Percentiles rank a stretch among this genome's conserved stretches.
Conservation (phyloP, 352 stramenopile genomes). For the Aphanomyces euteiches region DNA sequence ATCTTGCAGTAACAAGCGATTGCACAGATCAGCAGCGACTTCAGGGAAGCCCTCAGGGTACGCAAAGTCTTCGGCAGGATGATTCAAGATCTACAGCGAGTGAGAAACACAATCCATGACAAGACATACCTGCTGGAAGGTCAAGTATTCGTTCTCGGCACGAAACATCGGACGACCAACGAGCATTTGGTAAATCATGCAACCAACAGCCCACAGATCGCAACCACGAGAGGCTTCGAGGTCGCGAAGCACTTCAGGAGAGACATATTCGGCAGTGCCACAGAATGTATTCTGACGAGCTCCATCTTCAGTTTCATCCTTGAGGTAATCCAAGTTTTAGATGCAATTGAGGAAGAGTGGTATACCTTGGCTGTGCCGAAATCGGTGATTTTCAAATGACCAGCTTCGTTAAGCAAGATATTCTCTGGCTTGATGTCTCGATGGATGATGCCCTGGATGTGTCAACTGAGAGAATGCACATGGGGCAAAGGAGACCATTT, state of each 20-base stretch:
- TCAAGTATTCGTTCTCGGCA: conserved; percentile 43
- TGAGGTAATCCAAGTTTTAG: conserved; percentile 36
- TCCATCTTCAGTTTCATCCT: conserved; percentile 53
- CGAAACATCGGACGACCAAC: conserved; percentile 39
- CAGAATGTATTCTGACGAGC: conserved; percentile 69
- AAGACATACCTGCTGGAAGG: conserved; percentile 35
- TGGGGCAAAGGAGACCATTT: conserved; percentile 43
- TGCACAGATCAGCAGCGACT: conserved; percentile 63
- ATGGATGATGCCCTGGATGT: conserved; percentile 89
- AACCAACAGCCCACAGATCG: conserved; percentile 90
- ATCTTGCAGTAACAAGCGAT: conserved; percentile 65
- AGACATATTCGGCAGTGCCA: conserved; percentile 89
- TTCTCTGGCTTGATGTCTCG: conserved; percentile 95
- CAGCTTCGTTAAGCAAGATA: conserved; percentile 69
- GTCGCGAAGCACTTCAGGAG: conserved; percentile 87
- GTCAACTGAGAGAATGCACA: not conserved
- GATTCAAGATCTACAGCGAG: conserved; percentile 44
- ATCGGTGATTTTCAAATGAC: conserved; percentile 88
- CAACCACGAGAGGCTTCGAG: conserved; percentile 64
- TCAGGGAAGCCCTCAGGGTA: conserved; percentile 68
- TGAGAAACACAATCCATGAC: not conserved
- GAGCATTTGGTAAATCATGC: conserved; percentile 74
- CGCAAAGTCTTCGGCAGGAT: conserved; percentile 70
- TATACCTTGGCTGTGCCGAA: conserved; percentile 83
- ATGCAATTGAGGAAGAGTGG: not conserved